Evolutionary conservation across 169 alveolate species (phyloP).

Genomic region (Eimeria acervulina): DNA sequence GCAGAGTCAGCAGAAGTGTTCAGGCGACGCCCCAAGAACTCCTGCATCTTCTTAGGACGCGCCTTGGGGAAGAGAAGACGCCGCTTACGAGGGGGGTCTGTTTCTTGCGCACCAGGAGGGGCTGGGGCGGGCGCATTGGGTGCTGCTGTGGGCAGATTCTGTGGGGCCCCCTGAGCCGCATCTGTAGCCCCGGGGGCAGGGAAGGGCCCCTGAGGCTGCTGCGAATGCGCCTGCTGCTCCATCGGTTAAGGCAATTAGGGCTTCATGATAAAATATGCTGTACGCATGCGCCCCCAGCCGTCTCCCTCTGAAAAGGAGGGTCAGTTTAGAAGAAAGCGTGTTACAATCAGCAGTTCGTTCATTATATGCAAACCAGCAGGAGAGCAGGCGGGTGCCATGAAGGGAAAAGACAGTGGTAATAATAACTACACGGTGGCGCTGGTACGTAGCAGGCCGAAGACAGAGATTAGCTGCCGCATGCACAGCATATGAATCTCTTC

Average conservation of each 20-base stretch:
- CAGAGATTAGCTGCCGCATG: not conserved
- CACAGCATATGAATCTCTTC: not conserved
- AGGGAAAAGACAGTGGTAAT: not conserved
- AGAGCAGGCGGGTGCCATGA: not conserved
- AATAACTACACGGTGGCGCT: not conserved
- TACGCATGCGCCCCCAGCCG: not conserved
- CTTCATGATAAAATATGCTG: not conserved
- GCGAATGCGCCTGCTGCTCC: slow-evolving; percentile 38
- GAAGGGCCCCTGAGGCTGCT: slow-evolving; percentile 47
- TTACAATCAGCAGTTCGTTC: not conserved
- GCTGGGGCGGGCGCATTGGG: not conserved
- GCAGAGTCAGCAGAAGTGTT: slow-evolving; percentile 14
- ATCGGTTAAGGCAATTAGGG: not conserved
- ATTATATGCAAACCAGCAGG: not conserved
- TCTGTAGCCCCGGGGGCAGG: not conserved
- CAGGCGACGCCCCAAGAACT: slow-evolving; percentile 54
- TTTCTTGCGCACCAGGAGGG: not conserved
- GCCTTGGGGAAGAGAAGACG: slow-evolving; percentile 81
- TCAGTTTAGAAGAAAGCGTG: not conserved
- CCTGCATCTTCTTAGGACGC: slow-evolving; percentile 82
- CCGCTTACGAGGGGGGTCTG: slow-evolving; percentile 77
- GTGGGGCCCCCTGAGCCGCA: not conserved
- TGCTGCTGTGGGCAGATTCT: not conserved
- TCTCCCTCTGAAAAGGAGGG: not conserved
- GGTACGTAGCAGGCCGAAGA: not conserved